Base-by-base conservation (phyloP, 805 yeast species). In the Saccharomycopsis sp. region DNA sequence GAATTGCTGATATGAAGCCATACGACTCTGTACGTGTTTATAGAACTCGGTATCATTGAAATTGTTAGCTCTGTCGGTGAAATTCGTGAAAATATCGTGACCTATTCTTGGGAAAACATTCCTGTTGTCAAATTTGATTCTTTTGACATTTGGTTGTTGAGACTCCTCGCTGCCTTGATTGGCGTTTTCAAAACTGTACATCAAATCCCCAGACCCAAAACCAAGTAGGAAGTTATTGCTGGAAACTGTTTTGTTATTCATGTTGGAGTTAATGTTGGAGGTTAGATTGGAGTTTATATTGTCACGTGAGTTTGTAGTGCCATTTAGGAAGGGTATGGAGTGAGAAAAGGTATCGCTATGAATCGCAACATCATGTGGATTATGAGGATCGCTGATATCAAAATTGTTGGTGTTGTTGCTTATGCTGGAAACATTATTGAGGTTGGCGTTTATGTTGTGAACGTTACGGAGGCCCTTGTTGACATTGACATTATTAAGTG, bases 151-250 rank as follows among this genome's bases (percentile, higher is more conserved):
- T 5, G 48, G 48, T 44, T 44, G 48, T 5, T 44, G 48, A 44
- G 21, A 16, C 8, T 44, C 48, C 16, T 44, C 20, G 18, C 16
- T 44, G 8, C 21, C 21, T 5, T 44, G 48, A 12, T 44, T 44
- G 7, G 21, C 4, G 16, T n/a, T 18, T 5, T 44, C 48, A 44
- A 44, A 44, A 12, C 46, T n/a, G 50, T 58, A 58, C 23, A 58
- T 47, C 18, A 58, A 23, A 52, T 58, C 61, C 3, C 61, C 61
- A n/a, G 58, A 55, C 3, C 61, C 61, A 48, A 58, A 58, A 5
- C 48, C 48, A 44, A 44, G 21, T 16, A 44, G 48, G 18, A 44
- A 44, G 16, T 44, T 44, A 12, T 18, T 44, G 16, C 16, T 44
- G 48, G 18, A n/a, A 44, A 5, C n/a, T 16, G 18, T 20, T n/a